Base-by-base conservation (phyloP, 306 rosid genomes). In the Cucumis melo region DNA sequence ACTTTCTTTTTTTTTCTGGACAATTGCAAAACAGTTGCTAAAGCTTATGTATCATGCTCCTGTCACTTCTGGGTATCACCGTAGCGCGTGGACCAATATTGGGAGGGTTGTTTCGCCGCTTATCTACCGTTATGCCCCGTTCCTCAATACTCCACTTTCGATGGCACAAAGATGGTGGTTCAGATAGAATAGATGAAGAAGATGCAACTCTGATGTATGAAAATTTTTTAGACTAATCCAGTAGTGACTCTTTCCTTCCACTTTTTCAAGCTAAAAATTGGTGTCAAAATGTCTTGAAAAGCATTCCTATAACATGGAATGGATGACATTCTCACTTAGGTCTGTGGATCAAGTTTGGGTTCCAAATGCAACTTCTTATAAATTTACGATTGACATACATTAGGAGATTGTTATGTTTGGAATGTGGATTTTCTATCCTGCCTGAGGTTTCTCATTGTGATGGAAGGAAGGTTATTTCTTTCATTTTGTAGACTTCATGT, bases 11-110 rank as follows among this genome's bases (percentile, higher is more conserved):
- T 6, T 36, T 8, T 61, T 50, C 1, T 58, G 63, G 50, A 36
- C 80, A 3, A 29, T 73, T 48, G 7, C 60, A 66, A 79, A 27
- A 17, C 91, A 91, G 97, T 87, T 93, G 54, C 79, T 93, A 87
- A 93, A 93, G 88, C 91, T 93, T 84, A 93, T 93, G 98, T 91
- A 93, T 80, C 91, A 87, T 27, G 94, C 90, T 55, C 98, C 97
- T 4, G 97, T 78, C 23, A 93, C 93, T 2, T 87, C 98, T 48
- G 77, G 87, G 58, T 93, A 93, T 85, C 97, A 93, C 83, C 93
- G 78, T 39, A 93, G 91, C 20, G 92, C 88, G 53, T 93, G 98
- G 98, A 78, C 94, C 16, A 89, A 84, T 84, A 85, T 93, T 5
- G 96, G 94, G 74, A 80, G 87, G 84, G 46, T 72, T 1, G 83